Conservation (phyloP, 257 asterid species). For the Solanum rostratum region DNA sequence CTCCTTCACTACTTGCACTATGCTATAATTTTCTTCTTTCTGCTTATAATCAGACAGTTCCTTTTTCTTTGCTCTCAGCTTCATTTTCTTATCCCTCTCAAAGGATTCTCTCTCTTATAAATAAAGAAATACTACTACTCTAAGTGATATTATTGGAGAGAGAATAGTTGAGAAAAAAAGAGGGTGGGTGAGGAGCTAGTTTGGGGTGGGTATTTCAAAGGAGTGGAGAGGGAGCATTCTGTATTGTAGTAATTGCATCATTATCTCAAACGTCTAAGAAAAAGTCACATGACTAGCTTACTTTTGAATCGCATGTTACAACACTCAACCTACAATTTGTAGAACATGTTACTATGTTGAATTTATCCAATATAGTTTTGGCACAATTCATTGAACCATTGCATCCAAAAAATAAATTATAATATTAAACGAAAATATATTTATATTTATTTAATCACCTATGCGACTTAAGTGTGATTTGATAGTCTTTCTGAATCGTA, state of each 20-base stretch:
- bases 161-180: background rate
- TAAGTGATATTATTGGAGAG: background rate
- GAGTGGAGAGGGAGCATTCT: background rate
- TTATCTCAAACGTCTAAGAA: background rate
- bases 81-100: background rate
- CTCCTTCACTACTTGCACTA: background rate
- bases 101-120: background rate
- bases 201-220: background rate
- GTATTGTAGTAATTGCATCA: background rate
- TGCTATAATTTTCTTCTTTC: background rate
- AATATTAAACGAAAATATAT: background rate
- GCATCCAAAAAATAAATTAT: background rate
- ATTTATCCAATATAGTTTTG: background rate
- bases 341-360: background rate
- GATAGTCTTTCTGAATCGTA: background rate
- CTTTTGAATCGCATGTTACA: background rate
- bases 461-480: background rate
- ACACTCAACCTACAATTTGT: background rate
- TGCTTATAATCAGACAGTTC: background rate
- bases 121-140: background rate
- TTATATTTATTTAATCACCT: background rate
- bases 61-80: background rate
- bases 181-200: background rate
- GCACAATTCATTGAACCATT: background rate
- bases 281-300: background rate